These are phyloP conservation scores for Heterobasidion parviporum DNA, from an alignment of 1,284 basidiomycete species.

Conservation along the genomic window DNA sequence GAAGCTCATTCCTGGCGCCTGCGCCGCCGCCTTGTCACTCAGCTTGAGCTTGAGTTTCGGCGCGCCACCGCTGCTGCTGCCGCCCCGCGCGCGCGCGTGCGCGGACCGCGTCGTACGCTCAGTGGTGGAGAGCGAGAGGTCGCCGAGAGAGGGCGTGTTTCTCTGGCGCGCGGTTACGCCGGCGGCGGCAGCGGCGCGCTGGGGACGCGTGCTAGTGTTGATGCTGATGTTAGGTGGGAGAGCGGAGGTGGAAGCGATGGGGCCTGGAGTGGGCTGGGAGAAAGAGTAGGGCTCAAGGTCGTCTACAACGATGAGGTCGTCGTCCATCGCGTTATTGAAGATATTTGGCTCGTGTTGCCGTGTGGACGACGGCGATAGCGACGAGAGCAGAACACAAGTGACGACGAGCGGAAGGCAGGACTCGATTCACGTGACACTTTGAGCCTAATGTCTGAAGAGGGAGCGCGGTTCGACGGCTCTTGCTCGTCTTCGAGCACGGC, in stretches of 20 bases:
- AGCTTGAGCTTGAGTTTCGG: constrained; percentile 81
- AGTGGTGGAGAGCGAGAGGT: constrained; percentile 14
- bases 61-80: constrained; percentile 23
- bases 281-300: constrained; percentile 34
- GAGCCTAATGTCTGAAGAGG: background rate
- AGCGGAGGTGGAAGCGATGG: background rate
- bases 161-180: constrained; percentile 2
- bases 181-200: constrained; percentile 9
- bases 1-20: constrained; percentile 75
- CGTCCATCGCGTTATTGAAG: constrained; percentile 31
- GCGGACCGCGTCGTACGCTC: constrained; percentile 29
- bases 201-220: constrained; percentile 8
- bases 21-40: constrained; percentile 69
- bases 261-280: constrained; percentile 7
- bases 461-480: background rate
- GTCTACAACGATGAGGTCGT: constrained; percentile 60
- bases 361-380: background rate
- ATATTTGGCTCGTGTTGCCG: background rate
- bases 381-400: background rate
- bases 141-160: constrained; percentile 8
- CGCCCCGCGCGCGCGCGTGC: constrained; percentile 25
- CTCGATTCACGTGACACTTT: background rate
- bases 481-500: background rate
- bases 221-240: no score
- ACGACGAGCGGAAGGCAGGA: background rate